Base-by-base conservation (phyloP, 2,329 filamentous ascomycete species). In the Colletotrichum sp. region DNA sequence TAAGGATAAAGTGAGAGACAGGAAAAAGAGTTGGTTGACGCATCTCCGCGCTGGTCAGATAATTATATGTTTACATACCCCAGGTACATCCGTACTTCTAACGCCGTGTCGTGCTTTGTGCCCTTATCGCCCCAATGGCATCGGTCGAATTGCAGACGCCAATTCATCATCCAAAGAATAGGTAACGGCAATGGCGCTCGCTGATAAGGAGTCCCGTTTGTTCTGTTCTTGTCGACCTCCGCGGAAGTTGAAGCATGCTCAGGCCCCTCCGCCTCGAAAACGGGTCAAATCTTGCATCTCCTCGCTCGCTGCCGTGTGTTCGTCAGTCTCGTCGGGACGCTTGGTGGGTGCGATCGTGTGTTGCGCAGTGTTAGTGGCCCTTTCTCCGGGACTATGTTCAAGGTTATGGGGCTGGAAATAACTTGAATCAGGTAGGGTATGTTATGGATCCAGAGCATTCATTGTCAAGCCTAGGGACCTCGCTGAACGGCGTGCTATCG, bases 251-350 rank as follows among this genome's bases (percentile, higher is more conserved):
- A 30, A 48, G 19, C 27, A 44, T 39, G 61, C 67, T 64, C 19
- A 28, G 44, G 59, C 30, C 30, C 44, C 16, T 13, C 27, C 22
- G 30, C 36, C 22, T 44, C 32, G 27, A 15, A 48, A n/a, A 36
- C 71, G 65, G 64, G 15, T 69, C 68, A 79, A 71, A 78, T 79
- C 63, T 78, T 80, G 78, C 78, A 83, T 83, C 81, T 83, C 81
- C 81, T 82, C 80, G 79, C 80, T 77, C 27, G 39, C 28, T 61
- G 65, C 52, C 71, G 71, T 72, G 28, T 63, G n/a, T 25, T 55
- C 22, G 28, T 69, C 30, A n/a, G 15, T 32, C n/a, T 64, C 15
- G 16, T 30, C n/a, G 19, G 39, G 36, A 30, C 12, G 13, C 32
- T 66, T 66, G 25, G 25, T 32, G 39, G 22, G 27, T 52, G 36